A percentile compares a stretch with the other conserved stretches of the same genome.
phyloP scores from a whole-genome alignment of 176 grass and related monocot species.

The Lolium perenne region DNA sequence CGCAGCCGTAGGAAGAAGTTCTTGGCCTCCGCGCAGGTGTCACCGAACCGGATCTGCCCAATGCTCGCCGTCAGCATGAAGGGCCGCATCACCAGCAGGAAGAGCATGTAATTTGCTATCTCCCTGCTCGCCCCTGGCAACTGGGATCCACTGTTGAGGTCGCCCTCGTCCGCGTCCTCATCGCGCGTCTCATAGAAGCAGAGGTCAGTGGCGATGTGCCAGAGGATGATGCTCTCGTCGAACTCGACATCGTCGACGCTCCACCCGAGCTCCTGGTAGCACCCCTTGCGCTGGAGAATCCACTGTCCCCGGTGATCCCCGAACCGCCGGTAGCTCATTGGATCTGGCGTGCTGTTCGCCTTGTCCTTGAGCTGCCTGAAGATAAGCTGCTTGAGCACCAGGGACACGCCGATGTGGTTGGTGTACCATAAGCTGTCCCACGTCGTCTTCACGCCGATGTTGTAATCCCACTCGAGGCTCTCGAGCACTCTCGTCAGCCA shows the following conservation, averaged over 20 bases:
- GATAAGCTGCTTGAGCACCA: slow-evolving; percentile 18
- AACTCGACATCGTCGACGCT: slow-evolving; percentile 15
- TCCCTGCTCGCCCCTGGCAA: neutral
- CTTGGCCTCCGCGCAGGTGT: slow-evolving; percentile 46
- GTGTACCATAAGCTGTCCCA: slow-evolving; percentile 38
- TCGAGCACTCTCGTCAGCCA: slow-evolving; percentile 4
- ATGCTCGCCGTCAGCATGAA: slow-evolving; percentile 38
- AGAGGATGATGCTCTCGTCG: slow-evolving; percentile 35
- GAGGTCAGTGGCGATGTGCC: slow-evolving; percentile 40
- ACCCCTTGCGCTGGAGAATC: slow-evolving; percentile 10
- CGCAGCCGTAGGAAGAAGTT: slow-evolving; percentile 7
- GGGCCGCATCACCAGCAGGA: slow-evolving; percentile 37
- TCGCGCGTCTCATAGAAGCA: neutral
- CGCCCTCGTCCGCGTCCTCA: neutral
- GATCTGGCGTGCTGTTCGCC: slow-evolving; percentile 25
- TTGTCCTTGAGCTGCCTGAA: slow-evolving; percentile 31
- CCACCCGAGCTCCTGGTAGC: slow-evolving; percentile 13
- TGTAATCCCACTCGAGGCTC: slow-evolving; percentile 34
- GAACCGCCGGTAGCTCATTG: slow-evolving; percentile 15
- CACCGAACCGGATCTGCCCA: slow-evolving; percentile 39
- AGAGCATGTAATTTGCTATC: slow-evolving; percentile 33
- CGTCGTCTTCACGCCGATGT: slow-evolving; percentile 31
- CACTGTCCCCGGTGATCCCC: slow-evolving; percentile 15
- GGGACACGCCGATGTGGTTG: slow-evolving; percentile 6
- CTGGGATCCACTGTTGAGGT: neutral